Conservation (phyloP, 2,329 filamentous ascomycete genomes). For the Sporothrix brasiliensis region DNA sequence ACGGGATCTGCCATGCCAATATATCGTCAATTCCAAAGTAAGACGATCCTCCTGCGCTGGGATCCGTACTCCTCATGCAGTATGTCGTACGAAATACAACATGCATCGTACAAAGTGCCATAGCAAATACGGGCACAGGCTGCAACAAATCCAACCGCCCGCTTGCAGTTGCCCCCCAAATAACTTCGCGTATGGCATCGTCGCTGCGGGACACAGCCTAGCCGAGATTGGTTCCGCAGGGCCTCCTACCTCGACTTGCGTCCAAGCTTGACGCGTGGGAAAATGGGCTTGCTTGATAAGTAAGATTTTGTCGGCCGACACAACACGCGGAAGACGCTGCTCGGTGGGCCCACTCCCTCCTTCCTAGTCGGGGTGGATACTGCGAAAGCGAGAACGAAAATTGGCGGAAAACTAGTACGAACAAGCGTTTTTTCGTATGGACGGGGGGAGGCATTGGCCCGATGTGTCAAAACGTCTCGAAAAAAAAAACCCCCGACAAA, state of each 20-base stretch:
- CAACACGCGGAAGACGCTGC: conserved; percentile 18
- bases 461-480: no score
- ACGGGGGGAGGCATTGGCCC: no score
- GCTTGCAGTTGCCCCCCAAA: not conserved
- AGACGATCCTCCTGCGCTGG: no score
- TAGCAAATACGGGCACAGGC: not conserved
- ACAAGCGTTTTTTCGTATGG: not conserved
- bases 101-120: no score
- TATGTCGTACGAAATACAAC: not conserved
- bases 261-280: not conserved
- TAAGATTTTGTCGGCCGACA: not conserved
- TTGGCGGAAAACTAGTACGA: not conserved
- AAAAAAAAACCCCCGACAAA: no score
- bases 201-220: not conserved
- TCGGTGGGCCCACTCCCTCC: conserved; percentile 2
- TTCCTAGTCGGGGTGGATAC: not conserved
- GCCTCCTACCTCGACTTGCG: not conserved
- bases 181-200: no score
- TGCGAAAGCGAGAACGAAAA: not conserved
- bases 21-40: not conserved
- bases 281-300: not conserved
- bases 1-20: not conserved
- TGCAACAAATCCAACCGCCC: not conserved
- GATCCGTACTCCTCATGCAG: no score
- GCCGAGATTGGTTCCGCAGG: not conserved